A percentile compares a stretch with the other conserved stretches of the same genome.
These are phyloP conservation scores for Coemansia sp. DNA, from an alignment of 192 early-diverging fungal species.

Conservation along the genomic window DNA sequence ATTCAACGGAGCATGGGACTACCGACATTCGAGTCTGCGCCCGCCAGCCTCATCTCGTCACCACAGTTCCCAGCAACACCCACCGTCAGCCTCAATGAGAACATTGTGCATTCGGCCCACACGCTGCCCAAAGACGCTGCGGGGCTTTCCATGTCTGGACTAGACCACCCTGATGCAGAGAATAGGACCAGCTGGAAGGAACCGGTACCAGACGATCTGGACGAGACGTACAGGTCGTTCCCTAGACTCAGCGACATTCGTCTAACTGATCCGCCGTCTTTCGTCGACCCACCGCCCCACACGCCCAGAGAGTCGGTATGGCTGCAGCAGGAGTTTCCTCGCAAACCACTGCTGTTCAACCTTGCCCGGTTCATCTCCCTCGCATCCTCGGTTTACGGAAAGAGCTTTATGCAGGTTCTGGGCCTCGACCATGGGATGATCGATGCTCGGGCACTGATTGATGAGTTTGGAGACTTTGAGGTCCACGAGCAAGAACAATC, in stretches of 20 bases:
- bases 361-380: slow-evolving; percentile 69
- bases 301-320: slow-evolving; percentile 7
- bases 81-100: background rate
- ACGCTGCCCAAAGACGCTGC: background rate
- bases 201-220: background rate
- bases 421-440: slow-evolving; percentile 56
- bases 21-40: slow-evolving; percentile 47
- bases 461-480: slow-evolving; percentile 42
- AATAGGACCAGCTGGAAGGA: slow-evolving; percentile 1
- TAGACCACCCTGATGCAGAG: background rate
- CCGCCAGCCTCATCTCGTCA: slow-evolving; percentile 43
- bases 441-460: slow-evolving; percentile 48
- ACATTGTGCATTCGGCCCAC: background rate
- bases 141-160: background rate
- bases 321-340: slow-evolving; percentile 44
- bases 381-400: slow-evolving; percentile 71
- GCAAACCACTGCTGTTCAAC: slow-evolving; percentile 63
- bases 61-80: slow-evolving; percentile 41
- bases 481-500: slow-evolving; percentile 5
- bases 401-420: slow-evolving; percentile 71
- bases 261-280: slow-evolving; percentile 7
- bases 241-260: background rate
- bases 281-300: slow-evolving; percentile 41
- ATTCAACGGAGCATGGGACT: slow-evolving; percentile 6
- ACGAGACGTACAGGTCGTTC: background rate